Conservation (phyloP, 495 filamentous ascomycete species). For the Neurospora discreta region DNA sequence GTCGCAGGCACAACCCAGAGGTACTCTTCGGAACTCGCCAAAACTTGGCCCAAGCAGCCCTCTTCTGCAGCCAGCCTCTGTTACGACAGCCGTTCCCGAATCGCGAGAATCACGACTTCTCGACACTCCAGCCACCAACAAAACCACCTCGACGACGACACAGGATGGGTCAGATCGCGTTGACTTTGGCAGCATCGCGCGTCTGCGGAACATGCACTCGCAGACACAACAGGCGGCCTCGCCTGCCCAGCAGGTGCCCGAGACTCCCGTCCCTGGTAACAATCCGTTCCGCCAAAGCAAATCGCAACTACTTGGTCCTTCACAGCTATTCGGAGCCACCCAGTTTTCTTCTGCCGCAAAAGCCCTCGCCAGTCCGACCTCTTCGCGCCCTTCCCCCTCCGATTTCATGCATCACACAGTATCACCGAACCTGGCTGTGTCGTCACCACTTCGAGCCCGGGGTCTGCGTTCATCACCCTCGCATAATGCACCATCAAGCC, state of each 20-base stretch:
- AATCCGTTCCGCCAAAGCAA: constrained; percentile 28
- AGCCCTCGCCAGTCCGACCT: constrained; percentile 31
- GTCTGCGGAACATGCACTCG: constrained; percentile 2
- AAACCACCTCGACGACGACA: constrained; percentile 1
- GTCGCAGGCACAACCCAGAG: constrained; percentile 1
- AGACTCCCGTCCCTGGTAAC: constrained; percentile 29
- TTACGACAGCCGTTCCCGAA: constrained; percentile 11
- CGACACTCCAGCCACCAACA: background rate
- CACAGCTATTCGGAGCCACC: constrained; percentile 35
- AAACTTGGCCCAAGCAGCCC: constrained; percentile 2
- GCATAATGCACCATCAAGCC: constrained; percentile 23
- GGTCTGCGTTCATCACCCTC: constrained; percentile 28
- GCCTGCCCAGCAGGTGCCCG: constrained; percentile 15
- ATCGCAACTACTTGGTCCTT: constrained; percentile 26
- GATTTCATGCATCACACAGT: constrained; percentile 24
- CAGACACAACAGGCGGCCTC: constrained; percentile 3
- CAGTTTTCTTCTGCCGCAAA: constrained; percentile 33
- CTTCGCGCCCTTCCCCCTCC: constrained; percentile 36
- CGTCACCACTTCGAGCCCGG: constrained; percentile 34
- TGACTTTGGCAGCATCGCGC: constrained; percentile 9
- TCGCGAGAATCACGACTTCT: constrained; percentile 23
- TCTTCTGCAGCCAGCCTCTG: background rate
- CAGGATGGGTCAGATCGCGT: constrained; percentile 16
- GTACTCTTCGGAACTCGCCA: background rate
- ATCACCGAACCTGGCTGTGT: constrained; percentile 26